These are phyloP conservation scores for Aspergillus pseudoterreus DNA, from an alignment of 2,329 filamentous ascomycete genomes.

Conservation along the genomic window DNA sequence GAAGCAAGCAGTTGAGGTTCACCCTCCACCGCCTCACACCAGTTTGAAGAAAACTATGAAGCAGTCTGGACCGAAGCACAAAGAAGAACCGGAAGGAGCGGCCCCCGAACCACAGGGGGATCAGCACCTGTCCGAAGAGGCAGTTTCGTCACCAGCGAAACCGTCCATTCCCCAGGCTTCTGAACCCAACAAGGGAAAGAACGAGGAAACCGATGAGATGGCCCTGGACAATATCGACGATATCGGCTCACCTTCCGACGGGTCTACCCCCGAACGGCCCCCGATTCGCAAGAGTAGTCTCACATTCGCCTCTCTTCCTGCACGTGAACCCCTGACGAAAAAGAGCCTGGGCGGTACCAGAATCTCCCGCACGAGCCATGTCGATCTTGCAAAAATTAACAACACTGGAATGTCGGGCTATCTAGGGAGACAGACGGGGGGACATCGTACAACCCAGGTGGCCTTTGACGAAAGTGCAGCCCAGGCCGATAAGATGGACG, in stretches of 20 bases:
- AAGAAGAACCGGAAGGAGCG: conserved; percentile 5
- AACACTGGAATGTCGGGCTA: conserved; percentile 62
- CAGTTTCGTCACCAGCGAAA: conserved; percentile 17
- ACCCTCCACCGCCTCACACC: conserved; percentile 6
- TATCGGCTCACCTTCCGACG: conserved; percentile 46
- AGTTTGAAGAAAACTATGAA: not conserved
- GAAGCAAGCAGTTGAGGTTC: conserved; percentile 15
- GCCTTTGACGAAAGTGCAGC: conserved; percentile 41
- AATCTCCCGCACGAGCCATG: conserved; percentile 71
- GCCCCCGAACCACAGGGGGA: conserved; percentile 4
- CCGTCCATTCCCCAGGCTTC: conserved; percentile 5
- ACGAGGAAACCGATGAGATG: conserved; percentile 27
- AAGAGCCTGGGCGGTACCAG: conserved; percentile 72
- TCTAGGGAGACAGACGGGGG: conserved; percentile 68
- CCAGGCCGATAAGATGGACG: conserved; percentile 45
- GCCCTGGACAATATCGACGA: conserved; percentile 41
- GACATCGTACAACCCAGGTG: conserved; percentile 40
- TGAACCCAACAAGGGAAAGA: conserved; percentile 15
- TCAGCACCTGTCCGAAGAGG: conserved; percentile 5
- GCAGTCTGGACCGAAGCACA: conserved; percentile 2
- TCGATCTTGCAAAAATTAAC: conserved; percentile 56
- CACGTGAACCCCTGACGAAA: conserved; percentile 81
- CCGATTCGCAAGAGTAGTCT: conserved; percentile 89
- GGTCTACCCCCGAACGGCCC: conserved; percentile 53
- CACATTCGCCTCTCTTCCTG: conserved; percentile 88